phyloP scores from a whole-genome alignment of 495 filamentous ascomycete species.

The Penicillium angulare region DNA sequence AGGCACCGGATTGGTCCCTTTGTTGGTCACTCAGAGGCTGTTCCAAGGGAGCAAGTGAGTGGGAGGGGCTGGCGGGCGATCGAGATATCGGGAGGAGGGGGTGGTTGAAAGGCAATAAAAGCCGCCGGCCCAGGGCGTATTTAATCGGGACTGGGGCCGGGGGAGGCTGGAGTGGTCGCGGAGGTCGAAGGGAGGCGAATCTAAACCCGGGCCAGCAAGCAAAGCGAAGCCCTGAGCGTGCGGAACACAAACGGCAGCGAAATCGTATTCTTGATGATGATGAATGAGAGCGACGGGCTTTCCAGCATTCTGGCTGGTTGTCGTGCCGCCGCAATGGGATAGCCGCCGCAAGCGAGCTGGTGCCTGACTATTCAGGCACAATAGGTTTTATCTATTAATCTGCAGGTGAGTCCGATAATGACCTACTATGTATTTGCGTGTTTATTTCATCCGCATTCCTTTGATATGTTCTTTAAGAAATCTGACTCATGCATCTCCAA shows the following conservation, averaged over 20 bases:
- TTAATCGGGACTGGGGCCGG: slow-evolving; percentile 13
- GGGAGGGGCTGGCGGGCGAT: slow-evolving; percentile 19
- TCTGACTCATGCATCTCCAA: too few relatives aligned
- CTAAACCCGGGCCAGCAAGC: slow-evolving; percentile 7
- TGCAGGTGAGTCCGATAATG: too few relatives aligned
- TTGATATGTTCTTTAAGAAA: too few relatives aligned
- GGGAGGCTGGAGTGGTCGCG: slow-evolving; percentile 14
- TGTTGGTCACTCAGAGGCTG: slow-evolving; percentile 6
- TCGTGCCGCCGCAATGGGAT: slow-evolving; percentile 47
- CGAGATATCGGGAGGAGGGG: slow-evolving; percentile 16
- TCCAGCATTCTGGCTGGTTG: slow-evolving; percentile 46
- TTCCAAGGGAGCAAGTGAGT: slow-evolving; percentile 16
- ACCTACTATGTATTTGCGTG: too few relatives aligned
- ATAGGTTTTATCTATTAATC: too few relatives aligned
- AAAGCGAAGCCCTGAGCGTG: slow-evolving; percentile 14
- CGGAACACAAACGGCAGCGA: slow-evolving; percentile 9
- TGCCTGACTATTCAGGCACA: slow-evolving; percentile 26
- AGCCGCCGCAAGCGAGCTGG: slow-evolving; percentile 44
- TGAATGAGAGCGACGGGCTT: slow-evolving; percentile 36
- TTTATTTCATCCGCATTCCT: too few relatives aligned
- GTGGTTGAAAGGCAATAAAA: slow-evolving; percentile 26
- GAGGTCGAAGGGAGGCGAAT: slow-evolving; percentile 3
- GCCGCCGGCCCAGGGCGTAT: slow-evolving; percentile 24
- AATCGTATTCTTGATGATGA: slow-evolving; percentile 24
- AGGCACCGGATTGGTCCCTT: slow-evolving; percentile 8